Conservation (phyloP, 2,329 filamentous ascomycete species). For the Fusarium sp. region DNA sequence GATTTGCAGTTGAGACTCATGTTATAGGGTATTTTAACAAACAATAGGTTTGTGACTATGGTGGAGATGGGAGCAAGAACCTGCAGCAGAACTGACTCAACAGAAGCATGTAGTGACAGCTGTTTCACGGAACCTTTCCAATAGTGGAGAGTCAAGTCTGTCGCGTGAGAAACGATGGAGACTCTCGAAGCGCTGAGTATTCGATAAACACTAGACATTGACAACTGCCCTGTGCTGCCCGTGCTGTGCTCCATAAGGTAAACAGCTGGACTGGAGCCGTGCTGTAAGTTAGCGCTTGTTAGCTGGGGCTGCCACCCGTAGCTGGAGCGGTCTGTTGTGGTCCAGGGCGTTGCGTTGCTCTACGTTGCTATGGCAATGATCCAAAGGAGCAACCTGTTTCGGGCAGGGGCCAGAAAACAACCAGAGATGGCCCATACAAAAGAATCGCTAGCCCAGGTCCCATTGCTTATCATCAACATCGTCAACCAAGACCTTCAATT, state of each 20-base stretch:
- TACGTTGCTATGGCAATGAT: constrained; percentile 39
- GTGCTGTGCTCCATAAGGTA: neutral
- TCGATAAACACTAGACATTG: constrained; percentile 1
- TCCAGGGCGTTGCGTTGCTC: neutral
- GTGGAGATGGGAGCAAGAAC: neutral
- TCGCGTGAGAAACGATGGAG: constrained; percentile 7
- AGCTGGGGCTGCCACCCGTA: constrained; percentile 2
- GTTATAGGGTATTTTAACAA: neutral
- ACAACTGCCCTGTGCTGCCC: neutral
- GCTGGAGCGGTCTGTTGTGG: constrained; percentile 27
- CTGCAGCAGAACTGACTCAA: neutral
- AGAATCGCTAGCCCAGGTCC: constrained; percentile 30
- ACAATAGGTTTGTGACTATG: neutral
- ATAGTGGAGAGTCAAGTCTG: neutral
- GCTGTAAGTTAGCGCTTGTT: neutral
- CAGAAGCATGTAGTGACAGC: neutral
- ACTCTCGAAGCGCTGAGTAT: constrained; percentile 1
- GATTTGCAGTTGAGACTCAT: neutral
- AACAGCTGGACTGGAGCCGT: neutral
- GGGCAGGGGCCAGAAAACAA: constrained; percentile 39
- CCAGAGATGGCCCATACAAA: constrained; percentile 27
- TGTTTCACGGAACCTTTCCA: neutral
- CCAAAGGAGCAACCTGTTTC: constrained; percentile 39
- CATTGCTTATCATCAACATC: constrained; percentile 29
- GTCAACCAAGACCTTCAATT: constrained; percentile 42